A percentile compares a stretch with the other conserved stretches of the same genome.
These are phyloP conservation scores for Fusarium dimerum DNA, from an alignment of 2,329 filamentous ascomycete species.

Conservation along the genomic window DNA sequence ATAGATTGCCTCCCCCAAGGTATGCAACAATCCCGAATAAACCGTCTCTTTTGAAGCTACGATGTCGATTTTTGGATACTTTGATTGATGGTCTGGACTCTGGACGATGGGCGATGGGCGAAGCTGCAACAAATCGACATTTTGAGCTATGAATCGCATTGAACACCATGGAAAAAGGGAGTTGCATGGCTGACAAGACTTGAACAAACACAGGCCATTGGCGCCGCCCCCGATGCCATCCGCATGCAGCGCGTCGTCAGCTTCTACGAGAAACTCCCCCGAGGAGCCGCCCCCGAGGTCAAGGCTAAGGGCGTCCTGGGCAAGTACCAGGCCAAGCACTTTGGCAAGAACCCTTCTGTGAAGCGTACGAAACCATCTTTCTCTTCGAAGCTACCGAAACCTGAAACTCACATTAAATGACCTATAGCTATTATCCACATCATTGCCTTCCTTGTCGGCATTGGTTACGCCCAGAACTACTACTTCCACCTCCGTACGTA, in stretches of 20 bases:
- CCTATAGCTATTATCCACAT: constrained; percentile 80
- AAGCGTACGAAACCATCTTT: constrained; percentile 67
- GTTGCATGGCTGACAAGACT: constrained; percentile 37
- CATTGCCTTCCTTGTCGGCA: constrained; percentile 72
- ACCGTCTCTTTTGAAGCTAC: constrained; percentile 1
- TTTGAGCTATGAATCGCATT: constrained; percentile 9
- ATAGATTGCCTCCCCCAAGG: constrained; percentile 80
- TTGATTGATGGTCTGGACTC: constrained; percentile 11
- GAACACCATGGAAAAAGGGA: constrained; percentile 13
- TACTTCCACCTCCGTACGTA: constrained; percentile 98
- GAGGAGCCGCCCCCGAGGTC: constrained; percentile 81
- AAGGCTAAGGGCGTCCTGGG: constrained; percentile 81
- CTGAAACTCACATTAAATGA: constrained; percentile 22
- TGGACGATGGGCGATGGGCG: too few relatives aligned
- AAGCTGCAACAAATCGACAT: constrained; percentile 10
- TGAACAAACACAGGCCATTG: constrained; percentile 70
- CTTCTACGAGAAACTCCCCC: constrained; percentile 98
- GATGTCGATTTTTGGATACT: constrained; percentile 13
- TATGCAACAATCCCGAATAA: constrained; percentile 44
- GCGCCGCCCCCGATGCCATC: constrained; percentile 90
- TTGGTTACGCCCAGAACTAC: constrained; percentile 98
- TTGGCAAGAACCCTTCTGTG: constrained; percentile 87
- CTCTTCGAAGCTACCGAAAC: neutral
- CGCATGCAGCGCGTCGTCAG: constrained; percentile 97
- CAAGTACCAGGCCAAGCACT: constrained; percentile 89